Conservation (phyloP, 805 yeast species). For the Saccharomycopsis microspora region DNA sequence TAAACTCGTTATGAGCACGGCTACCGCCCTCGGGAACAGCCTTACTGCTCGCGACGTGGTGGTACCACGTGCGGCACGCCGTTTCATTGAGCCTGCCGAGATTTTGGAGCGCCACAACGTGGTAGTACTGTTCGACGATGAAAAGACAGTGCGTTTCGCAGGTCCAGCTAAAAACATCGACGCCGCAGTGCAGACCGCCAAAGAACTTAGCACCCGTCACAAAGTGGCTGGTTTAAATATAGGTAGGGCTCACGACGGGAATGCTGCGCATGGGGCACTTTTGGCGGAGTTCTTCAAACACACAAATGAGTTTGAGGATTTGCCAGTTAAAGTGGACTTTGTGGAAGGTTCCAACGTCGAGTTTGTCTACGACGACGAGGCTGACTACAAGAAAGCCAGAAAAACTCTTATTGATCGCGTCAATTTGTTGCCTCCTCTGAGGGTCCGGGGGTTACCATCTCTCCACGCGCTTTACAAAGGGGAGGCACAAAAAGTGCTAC, state of each 20-base stretch:
- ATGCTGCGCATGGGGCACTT: constrained; percentile 62
- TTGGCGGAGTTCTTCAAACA: constrained; percentile 56
- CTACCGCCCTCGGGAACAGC: constrained; percentile 29
- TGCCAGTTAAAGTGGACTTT: constrained; percentile 22
- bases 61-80: constrained; percentile 61
- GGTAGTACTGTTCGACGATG: constrained; percentile 33
- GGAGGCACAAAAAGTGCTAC: constrained; percentile 22
- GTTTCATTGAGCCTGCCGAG: constrained; percentile 47
- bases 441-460: constrained; percentile 25
- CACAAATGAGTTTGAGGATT: constrained; percentile 28
- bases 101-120: constrained; percentile 46
- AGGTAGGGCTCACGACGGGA: constrained; percentile 80
- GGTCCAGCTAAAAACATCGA: constrained; percentile 52
- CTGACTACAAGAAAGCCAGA: constrained; percentile 49
- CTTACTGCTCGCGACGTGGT: constrained; percentile 43
- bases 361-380: constrained; percentile 36
- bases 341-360: constrained; percentile 38
- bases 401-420: constrained; percentile 63
- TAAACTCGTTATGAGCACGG: constrained; percentile 34
- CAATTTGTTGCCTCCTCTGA: constrained; percentile 56
- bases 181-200: constrained; percentile 53
- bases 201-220: constrained; percentile 45
- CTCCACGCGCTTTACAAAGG: no score
- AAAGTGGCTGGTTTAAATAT: constrained; percentile 65
- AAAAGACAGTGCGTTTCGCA: constrained; percentile 42